Conservation (phyloP, 495 filamentous ascomycete species). For the Podospora pseudocomata region DNA sequence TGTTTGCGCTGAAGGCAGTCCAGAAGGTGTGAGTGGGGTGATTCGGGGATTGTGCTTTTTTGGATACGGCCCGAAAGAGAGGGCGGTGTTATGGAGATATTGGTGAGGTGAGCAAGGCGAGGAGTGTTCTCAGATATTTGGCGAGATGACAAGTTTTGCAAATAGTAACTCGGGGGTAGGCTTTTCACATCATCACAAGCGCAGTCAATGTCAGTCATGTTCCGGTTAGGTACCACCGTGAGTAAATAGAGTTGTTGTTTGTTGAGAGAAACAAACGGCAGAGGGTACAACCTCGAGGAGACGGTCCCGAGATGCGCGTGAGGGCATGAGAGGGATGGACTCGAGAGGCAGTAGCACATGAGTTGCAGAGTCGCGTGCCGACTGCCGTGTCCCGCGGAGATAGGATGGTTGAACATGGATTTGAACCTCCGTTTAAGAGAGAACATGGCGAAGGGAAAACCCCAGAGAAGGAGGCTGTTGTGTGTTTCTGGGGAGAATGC, state of each 20-base stretch:
- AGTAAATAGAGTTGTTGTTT: too few relatives aligned
- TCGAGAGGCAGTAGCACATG: neutral
- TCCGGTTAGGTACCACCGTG: too few relatives aligned
- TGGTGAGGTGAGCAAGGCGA: neutral
- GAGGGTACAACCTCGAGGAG: neutral
- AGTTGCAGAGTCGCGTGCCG: neutral
- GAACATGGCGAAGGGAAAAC: neutral
- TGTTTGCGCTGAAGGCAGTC: neutral
- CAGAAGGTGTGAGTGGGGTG: neutral
- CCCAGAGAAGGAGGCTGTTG: neutral
- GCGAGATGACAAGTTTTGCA: too few relatives aligned
- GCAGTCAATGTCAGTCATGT: too few relatives aligned
- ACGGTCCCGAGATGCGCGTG: neutral
- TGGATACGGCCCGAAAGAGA: neutral
- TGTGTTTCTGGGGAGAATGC: neutral
- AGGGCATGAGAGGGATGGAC: neutral
- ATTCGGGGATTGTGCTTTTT: neutral
- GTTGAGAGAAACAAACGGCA: neutral
- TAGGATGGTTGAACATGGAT: neutral
- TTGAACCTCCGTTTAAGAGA: neutral
- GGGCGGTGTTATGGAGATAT: neutral
- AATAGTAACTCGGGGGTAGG: neutral
- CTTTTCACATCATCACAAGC: neutral
- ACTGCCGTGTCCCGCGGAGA: conserved; percentile 4
- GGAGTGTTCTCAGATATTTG: too few relatives aligned